Percentiles rank a stretch among this genome's conserved stretches.
phyloP scores from a whole-genome alignment of 2,329 filamentous ascomycete genomes.

The Arthrobotrys sinensis region DNA sequence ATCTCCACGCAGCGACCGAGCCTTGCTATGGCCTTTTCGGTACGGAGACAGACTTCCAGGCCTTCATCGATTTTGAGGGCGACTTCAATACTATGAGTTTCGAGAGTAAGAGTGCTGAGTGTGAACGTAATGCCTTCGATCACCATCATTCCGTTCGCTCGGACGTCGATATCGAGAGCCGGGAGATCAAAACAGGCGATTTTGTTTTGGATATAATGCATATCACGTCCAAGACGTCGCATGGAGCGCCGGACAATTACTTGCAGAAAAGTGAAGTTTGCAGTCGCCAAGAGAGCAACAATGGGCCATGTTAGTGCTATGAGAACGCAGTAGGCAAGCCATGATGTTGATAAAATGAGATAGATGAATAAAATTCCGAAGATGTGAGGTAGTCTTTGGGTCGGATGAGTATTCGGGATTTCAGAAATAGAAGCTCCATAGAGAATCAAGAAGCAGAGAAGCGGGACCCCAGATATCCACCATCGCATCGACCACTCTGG shows the following conservation, averaged over 20 bases:
- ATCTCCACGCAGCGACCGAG: constrained; percentile 72
- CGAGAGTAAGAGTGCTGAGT: constrained; percentile 70
- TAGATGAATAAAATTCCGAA: constrained; percentile 31
- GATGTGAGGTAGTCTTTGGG: constrained; percentile 39
- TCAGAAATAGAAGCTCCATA: constrained; percentile 40
- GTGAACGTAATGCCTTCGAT: constrained; percentile 72
- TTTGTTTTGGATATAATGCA: constrained; percentile 59
- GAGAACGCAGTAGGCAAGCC: constrained; percentile 46
- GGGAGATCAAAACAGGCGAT: constrained; percentile 65
- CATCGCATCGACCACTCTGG: constrained; percentile 54
- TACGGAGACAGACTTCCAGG: constrained; percentile 72
- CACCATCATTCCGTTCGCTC: constrained; percentile 72
- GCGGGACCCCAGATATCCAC: constrained; percentile 54
- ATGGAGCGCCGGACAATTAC: constrained; percentile 32
- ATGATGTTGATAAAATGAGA: constrained; percentile 53
- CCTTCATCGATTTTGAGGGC: constrained; percentile 72
- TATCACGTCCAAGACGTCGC: constrained; percentile 39
- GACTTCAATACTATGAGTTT: constrained; percentile 72
- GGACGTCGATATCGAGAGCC: constrained; percentile 72
- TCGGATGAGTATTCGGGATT: constrained; percentile 41
- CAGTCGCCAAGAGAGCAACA: constrained; percentile 37
- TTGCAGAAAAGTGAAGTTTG: constrained; percentile 44
- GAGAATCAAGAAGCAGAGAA: constrained; percentile 53
- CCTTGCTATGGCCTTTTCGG: constrained; percentile 70
- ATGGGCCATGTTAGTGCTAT: constrained; percentile 42